Percentiles rank a stretch among this genome's conserved stretches.
Evolutionary conservation across 805 yeast species (phyloP).

Genomic region (Candida glaebosa): DNA sequence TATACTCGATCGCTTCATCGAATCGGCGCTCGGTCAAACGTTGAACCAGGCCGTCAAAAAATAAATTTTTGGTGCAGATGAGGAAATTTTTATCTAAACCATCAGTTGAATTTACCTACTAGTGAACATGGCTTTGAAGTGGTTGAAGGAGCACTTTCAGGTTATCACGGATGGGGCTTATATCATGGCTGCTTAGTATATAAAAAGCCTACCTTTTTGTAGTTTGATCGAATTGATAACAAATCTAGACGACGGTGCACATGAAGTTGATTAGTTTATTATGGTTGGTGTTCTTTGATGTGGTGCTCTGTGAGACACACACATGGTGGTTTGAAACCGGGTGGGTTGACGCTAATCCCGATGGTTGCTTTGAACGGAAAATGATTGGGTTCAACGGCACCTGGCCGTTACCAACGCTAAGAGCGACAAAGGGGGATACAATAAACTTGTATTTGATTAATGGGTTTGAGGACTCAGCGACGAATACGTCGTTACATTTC

Average conservation of each 20-base stretch:
- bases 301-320: constrained; percentile 47
- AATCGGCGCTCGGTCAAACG: too few species aligned
- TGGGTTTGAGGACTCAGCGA: constrained; percentile 52
- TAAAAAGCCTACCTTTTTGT: background rate
- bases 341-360: constrained; percentile 68
- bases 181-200: background rate
- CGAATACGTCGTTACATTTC: constrained; percentile 78
- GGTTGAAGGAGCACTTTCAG: background rate
- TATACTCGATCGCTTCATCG: too few species aligned
- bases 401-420: constrained; percentile 85
- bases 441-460: constrained; percentile 71
- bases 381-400: constrained; percentile 66
- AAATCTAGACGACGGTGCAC: too few species aligned
- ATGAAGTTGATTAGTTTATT: constrained; percentile 13
- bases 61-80: background rate
- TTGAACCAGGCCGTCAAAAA: too few species aligned
- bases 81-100: background rate
- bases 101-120: background rate
- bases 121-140: background rate
- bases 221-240: too few species aligned
- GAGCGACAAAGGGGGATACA: constrained; percentile 76
- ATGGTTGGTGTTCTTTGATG: constrained; percentile 9
- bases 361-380: constrained; percentile 51
- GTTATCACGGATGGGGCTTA: background rate
- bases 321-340: constrained; percentile 62